Evolutionary conservation across 805 yeast genomes (phyloP).

Genomic region (Pichia nakasei): DNA sequence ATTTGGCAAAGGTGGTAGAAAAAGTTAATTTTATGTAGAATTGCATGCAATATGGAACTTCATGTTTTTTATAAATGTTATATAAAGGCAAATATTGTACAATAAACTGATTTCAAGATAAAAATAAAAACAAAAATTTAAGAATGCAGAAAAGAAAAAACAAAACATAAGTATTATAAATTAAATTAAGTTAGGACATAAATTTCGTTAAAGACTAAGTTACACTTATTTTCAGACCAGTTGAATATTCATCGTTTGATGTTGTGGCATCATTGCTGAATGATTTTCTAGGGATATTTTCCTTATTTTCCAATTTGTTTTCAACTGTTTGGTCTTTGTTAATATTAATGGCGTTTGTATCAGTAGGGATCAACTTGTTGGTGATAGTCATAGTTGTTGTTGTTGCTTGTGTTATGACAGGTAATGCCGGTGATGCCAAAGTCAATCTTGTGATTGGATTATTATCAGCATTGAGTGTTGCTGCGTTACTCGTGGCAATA

Average conservation of each 20-base stretch:
- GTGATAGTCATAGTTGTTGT: constrained; percentile 22
- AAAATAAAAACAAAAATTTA: neutral
- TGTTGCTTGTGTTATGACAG: constrained; percentile 29
- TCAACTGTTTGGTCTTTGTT: neutral
- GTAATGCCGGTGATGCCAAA: constrained; percentile 27
- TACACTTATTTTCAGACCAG: constrained; percentile 11
- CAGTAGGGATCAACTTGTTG: neutral
- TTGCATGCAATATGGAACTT: too few relatives aligned
- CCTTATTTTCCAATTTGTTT: neutral
- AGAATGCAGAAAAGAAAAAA: constrained; percentile 6
- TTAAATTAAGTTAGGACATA: too few relatives aligned
- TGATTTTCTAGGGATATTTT: neutral
- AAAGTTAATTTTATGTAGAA: too few relatives aligned
- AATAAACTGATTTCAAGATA: neutral
- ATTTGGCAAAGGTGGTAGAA: constrained; percentile 7
- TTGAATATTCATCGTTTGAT: constrained; percentile 3
- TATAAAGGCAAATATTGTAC: neutral
- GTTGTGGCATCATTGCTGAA: neutral
- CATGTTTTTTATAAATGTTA: neutral
- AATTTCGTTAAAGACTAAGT: too few relatives aligned
- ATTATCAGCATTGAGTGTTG: constrained; percentile 5
- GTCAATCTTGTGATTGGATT: constrained; percentile 24
- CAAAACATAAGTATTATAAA: too few relatives aligned
- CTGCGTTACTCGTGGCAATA: constrained; percentile 1
- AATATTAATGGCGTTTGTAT: neutral